These are phyloP conservation scores for Geranium incanum DNA, from an alignment of 441 rosid species.

Conservation along the genomic window DNA sequence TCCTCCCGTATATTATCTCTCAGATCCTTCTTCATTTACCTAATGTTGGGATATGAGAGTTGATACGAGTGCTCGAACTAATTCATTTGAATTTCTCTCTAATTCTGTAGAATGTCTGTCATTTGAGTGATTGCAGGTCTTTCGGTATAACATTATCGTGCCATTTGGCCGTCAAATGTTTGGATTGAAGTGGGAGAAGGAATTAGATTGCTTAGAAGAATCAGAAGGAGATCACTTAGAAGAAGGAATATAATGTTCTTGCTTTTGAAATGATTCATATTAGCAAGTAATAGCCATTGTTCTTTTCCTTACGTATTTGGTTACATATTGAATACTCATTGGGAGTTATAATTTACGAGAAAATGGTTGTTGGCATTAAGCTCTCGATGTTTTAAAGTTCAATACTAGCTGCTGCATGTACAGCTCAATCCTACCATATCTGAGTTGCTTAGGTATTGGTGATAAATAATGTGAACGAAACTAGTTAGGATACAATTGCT, in stretches of 20 bases:
- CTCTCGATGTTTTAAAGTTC: too few relatives aligned
- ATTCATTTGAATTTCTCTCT: neutral
- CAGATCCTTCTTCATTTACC: neutral
- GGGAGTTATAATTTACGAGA: too few relatives aligned
- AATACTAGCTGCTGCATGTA: too few relatives aligned
- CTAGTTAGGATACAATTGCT: too few relatives aligned
- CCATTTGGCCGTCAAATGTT: conserved; percentile 88
- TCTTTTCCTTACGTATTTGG: too few relatives aligned
- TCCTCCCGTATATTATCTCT: neutral
- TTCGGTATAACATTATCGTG: conserved; percentile 66
- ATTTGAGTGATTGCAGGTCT: conserved; percentile 40
- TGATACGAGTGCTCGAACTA: neutral
- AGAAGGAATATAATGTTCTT: neutral
- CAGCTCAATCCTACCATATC: too few relatives aligned
- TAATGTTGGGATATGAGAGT: neutral
- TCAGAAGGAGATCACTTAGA: conserved; percentile 3
- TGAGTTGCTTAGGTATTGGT: too few relatives aligned
- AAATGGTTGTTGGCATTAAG: too few relatives aligned
- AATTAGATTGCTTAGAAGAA: conserved; percentile 49
- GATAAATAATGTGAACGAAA: too few relatives aligned
- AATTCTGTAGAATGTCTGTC: neutral
- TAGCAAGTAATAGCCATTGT: neutral
- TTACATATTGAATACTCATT: too few relatives aligned
- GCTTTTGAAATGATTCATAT: neutral
- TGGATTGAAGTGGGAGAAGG: conserved; percentile 85